Base-by-base conservation (phyloP, 768 basidiomycete genomes). In the Amanita subjunquillea region DNA sequence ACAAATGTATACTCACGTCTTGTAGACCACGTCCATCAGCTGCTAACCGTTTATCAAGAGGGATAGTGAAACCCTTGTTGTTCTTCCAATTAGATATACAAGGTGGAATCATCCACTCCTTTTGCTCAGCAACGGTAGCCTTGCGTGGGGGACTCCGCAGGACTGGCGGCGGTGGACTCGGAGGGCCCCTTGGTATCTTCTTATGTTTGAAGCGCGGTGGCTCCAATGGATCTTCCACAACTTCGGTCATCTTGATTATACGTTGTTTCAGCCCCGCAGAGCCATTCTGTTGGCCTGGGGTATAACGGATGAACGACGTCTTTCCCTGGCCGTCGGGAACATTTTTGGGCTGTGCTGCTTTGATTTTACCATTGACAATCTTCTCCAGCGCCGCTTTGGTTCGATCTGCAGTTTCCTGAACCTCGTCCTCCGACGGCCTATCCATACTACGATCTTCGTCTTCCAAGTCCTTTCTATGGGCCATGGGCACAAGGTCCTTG, bases 31-130 rank as follows among this genome's bases (percentile, higher is more conserved):
- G 80, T n/a, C 95, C 95, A 67, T 98, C 96, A 3, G 96, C 95
- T 37, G 96, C 96, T 50, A 99, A 73, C 57, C 95, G 89, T 72
- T 99, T 98, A 65, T 98, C 96, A 32, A 98, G 77, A 36, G 96
- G 95, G 62, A 98, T 97, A 1, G 96, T 98, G 67, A 94, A 99
- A 78, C 96, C 96, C 71, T 98, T 99, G 82, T 98, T 97, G 75
- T 99, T 99, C 74, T 99, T 99, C 96, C 96, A 99, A 70, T 99
- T 99, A 25, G 91, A 95, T 55, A 99, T 97, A 67, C 95, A 98
- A 15, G 96, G 96, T 15, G 96, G 96, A 53, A 99, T 97, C 93
- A 97, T 96, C 96, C 96, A 98, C 62, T 98, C 96, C 71, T 98
- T 99, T 71, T 97, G 95, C 64, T 99, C 96, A 51, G 91, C 89